Conservation (phyloP, 2,329 filamentous ascomycete genomes). For the Zymoseptoria brevis region DNA sequence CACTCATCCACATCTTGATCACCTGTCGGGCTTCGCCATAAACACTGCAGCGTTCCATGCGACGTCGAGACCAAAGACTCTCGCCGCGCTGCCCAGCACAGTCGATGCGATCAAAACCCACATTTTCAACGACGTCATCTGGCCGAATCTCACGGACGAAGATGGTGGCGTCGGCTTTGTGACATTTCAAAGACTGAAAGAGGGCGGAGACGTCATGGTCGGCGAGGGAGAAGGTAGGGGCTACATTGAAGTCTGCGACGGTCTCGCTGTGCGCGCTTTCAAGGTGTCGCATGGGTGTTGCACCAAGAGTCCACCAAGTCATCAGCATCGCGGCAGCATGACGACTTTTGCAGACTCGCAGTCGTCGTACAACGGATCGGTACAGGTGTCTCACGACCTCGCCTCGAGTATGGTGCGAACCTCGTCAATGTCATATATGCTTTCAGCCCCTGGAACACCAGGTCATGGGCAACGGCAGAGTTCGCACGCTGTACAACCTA, state of each 20-base stretch:
- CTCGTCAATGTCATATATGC: constrained; percentile 22
- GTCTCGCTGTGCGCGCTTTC: constrained; percentile 80
- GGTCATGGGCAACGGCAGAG: constrained; percentile 19
- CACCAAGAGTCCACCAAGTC: constrained; percentile 51
- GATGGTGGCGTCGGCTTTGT: constrained; percentile 89
- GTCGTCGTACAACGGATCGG: constrained; percentile 21
- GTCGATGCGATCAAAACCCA: constrained; percentile 86
- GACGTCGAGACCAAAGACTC: constrained; percentile 66
- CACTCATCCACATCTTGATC: constrained; percentile 95
- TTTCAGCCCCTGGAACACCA: constrained; percentile 25
- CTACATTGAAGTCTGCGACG: constrained; percentile 82
- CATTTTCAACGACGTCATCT: constrained; percentile 96
- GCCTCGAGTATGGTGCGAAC: constrained; percentile 16
- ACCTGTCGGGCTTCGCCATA: constrained; percentile 83
- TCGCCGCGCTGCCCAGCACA: constrained; percentile 81
- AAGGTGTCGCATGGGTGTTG: constrained; percentile 85
- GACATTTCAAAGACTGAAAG: constrained; percentile 79
- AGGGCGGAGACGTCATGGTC: constrained; percentile 77
- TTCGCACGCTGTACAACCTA: constrained; percentile 18
- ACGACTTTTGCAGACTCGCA: constrained; percentile 28
- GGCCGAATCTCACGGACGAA: constrained; percentile 95
- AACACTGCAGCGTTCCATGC: constrained; percentile 84
- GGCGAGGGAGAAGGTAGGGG: constrained; percentile 72
- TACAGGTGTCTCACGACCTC: constrained; percentile 18
- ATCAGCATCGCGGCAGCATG: constrained; percentile 37